A percentile compares a stretch with the other conserved stretches of the same genome.
Evolutionary conservation across 164 flowering plant genomes (phyloP).

Genomic region (Magnolia kwangsiensis): DNA sequence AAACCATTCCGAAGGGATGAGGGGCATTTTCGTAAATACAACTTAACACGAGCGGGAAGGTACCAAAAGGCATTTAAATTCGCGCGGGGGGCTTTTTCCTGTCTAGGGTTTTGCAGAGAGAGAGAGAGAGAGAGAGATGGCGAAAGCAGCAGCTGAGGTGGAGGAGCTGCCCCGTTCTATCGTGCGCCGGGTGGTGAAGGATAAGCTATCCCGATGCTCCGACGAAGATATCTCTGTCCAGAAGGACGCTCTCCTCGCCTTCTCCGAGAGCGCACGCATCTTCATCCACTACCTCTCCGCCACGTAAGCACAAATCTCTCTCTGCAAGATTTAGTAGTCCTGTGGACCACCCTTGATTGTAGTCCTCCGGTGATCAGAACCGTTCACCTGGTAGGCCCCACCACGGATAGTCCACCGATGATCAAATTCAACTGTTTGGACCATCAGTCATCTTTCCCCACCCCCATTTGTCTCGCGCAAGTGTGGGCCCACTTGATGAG

Average conservation of each 20-base stretch:
- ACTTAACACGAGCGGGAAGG: neutral
- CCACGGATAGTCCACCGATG: too few species aligned
- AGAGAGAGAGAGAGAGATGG: constrained; percentile 13
- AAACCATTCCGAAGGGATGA: neutral
- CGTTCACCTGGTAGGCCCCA: too few species aligned
- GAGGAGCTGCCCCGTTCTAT: constrained; percentile 37
- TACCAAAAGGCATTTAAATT: neutral
- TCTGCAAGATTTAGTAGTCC: neutral
- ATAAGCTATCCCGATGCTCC: constrained; percentile 28
- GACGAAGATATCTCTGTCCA: constrained; percentile 28
- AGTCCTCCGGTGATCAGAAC: too few species aligned
- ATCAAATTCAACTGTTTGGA: too few species aligned
- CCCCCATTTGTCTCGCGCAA: too few species aligned
- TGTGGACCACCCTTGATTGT: too few species aligned
- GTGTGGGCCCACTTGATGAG: too few species aligned
- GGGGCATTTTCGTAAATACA: neutral
- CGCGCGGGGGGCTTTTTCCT: neutral
- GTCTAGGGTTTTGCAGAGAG: neutral
- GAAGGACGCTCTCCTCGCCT: constrained; percentile 39
- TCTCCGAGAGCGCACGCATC: constrained; percentile 37
- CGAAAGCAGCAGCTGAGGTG: constrained; percentile 20
- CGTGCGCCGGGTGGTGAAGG: constrained; percentile 44
- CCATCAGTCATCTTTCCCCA: too few species aligned
- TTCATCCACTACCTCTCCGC: constrained; percentile 41
- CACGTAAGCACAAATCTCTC: constrained; percentile 19